Evolutionary conservation across 2,329 filamentous ascomycete genomes (phyloP).

Genomic region (Coniella lustricola): DNA sequence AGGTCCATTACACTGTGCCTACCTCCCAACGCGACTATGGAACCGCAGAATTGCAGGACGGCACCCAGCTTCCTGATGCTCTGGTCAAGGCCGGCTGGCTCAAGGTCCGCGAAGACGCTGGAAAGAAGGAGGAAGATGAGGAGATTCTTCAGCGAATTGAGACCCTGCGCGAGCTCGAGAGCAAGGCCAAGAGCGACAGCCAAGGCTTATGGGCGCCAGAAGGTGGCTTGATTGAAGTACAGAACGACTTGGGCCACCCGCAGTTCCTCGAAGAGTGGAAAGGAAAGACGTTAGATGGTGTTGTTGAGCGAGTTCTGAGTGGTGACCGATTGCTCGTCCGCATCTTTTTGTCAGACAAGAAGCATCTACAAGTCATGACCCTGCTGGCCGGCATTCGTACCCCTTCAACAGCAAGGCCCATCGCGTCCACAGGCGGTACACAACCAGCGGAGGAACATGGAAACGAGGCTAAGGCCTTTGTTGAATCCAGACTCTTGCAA

Average conservation of each 20-base stretch:
- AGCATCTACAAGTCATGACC: conserved; percentile 84
- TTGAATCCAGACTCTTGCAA: conserved; percentile 80
- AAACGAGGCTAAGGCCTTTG: conserved; percentile 80
- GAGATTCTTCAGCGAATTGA: conserved; percentile 66
- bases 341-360: conserved; percentile 69
- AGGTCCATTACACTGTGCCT: conserved; percentile 80
- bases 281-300: conserved; percentile 73
- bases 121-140: conserved; percentile 80
- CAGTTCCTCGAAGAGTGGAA: conserved; percentile 80
- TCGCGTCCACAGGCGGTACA: conserved; percentile 68
- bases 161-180: conserved; percentile 69
- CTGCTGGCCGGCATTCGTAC: conserved; percentile 83
- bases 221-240: conserved; percentile 63
- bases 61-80: conserved; percentile 71
- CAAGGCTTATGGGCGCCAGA: conserved; percentile 74
- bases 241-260: conserved; percentile 73
- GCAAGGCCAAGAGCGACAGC: conserved; percentile 66
- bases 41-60: conserved; percentile 67
- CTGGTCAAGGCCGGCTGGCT: conserved; percentile 84
- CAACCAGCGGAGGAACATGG: conserved; percentile 85
- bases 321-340: conserved; percentile 86
- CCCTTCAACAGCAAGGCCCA: conserved; percentile 80
- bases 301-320: conserved; percentile 85
- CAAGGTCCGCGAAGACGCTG: conserved; percentile 89
- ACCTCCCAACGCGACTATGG: conserved; percentile 85